Conservation (phyloP, 805 yeast genomes). For the Candida ovalis region DNA sequence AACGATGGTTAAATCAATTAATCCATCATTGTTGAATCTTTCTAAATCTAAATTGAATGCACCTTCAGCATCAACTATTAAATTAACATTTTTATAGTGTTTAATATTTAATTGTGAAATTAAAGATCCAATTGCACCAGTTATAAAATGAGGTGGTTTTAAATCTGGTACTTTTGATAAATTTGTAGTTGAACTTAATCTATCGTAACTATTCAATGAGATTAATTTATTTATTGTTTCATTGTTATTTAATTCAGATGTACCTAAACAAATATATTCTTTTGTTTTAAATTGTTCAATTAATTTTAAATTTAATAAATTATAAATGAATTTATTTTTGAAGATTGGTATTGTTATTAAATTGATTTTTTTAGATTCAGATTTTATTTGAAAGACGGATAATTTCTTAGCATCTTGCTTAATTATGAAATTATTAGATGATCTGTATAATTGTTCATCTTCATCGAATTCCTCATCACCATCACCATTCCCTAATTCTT, state of each 20-base stretch:
- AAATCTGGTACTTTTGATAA: conserved; percentile 33
- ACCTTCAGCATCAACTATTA: conserved; percentile 43
- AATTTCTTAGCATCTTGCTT: conserved; percentile 16
- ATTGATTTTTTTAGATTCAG: conserved; percentile 4
- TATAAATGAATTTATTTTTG: conserved; percentile 21
- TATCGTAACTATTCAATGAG: conserved; percentile 4
- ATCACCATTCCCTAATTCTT: conserved; percentile 8
- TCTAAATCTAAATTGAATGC: conserved; percentile 41
- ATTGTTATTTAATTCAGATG: conserved; percentile 20
- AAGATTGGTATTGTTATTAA: conserved; percentile 20
- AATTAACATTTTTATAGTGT: conserved; percentile 9
- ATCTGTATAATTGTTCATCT: conserved; percentile 45
- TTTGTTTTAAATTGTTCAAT: conserved; percentile 9
- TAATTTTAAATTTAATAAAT: conserved; percentile 17
- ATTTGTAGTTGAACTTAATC: conserved; percentile 1
- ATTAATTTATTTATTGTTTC: conserved; percentile 16
- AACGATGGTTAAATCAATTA: conserved; percentile 32
- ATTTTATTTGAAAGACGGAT: conserved; percentile 10
- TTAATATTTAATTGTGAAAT: conserved; percentile 27
- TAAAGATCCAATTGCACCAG: conserved; percentile 42
- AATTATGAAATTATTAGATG: conserved; percentile 24
- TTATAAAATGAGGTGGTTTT: conserved; percentile 46
- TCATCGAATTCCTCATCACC: conserved; percentile 37
- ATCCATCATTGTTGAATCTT: conserved; percentile 37
- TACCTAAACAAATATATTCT: conserved; percentile 18